These are phyloP conservation scores for Fusarium drepaniforme DNA, from an alignment of 2,329 filamentous ascomycete genomes.

Conservation along the genomic window DNA sequence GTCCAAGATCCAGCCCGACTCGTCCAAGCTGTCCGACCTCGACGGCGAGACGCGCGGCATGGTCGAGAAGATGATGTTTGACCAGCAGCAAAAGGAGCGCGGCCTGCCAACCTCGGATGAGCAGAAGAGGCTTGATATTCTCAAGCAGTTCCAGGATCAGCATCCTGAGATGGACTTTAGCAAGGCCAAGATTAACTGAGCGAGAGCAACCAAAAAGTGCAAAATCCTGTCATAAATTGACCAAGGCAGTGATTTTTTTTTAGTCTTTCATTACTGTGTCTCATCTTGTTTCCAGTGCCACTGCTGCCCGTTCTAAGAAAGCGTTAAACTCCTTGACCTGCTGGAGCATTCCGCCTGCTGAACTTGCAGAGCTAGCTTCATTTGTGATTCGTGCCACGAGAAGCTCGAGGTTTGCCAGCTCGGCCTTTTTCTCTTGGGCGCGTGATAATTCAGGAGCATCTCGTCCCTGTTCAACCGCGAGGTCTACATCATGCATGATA, in stretches of 20 bases:
- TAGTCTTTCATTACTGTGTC: slow-evolving; percentile 4
- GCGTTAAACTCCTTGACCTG: slow-evolving; percentile 73
- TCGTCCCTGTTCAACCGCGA: slow-evolving; percentile 65
- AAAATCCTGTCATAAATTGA: slow-evolving; percentile 15
- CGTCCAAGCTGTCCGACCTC: slow-evolving; percentile 89
- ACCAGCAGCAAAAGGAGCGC: slow-evolving; percentile 96
- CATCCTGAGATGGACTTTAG: slow-evolving; percentile 80
- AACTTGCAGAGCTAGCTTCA: slow-evolving; percentile 63
- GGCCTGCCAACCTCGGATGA: slow-evolving; percentile 93
- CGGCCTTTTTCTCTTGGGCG: slow-evolving; percentile 61
- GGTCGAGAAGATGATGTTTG: slow-evolving; percentile 99
- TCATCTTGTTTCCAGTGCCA: slow-evolving; percentile 64
- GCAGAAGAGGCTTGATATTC: slow-evolving; percentile 92
- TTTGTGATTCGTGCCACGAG: slow-evolving; percentile 66
- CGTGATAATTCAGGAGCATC: slow-evolving; percentile 60
- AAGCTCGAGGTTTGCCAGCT: slow-evolving; percentile 69
- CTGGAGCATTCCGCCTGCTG: slow-evolving; percentile 64
- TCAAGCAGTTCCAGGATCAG: slow-evolving; percentile 92
- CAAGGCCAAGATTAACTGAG: slow-evolving; percentile 73
- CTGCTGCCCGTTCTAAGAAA: slow-evolving; percentile 71
- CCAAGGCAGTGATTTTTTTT: background rate
- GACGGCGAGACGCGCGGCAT: slow-evolving; percentile 95
- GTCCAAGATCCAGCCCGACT: slow-evolving; percentile 93
- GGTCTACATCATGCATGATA: slow-evolving; percentile 71
- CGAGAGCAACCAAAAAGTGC: slow-evolving; percentile 42